Percentiles rank a stretch among this genome's conserved stretches.
These are phyloP conservation scores for Nakaseomyces sp. DNA, from an alignment of 1,139 yeast genomes.

Conservation along the genomic window DNA sequence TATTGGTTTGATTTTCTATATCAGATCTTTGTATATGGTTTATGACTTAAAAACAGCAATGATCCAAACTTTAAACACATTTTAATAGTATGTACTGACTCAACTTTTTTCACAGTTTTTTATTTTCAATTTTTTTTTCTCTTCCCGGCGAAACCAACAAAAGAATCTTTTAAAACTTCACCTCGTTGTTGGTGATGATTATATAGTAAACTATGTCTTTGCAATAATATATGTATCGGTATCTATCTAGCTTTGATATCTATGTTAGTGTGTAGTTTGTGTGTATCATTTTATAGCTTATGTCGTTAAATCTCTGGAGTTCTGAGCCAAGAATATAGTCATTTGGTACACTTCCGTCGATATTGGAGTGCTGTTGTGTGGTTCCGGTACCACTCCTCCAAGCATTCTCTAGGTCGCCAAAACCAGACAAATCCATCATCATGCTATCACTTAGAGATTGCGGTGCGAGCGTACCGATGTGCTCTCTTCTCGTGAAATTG, in stretches of 20 bases:
- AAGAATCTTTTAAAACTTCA: too few species aligned
- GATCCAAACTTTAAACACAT: too few species aligned
- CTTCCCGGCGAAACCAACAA: too few species aligned
- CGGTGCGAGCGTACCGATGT: background rate
- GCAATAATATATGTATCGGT: background rate
- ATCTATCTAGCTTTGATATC: background rate
- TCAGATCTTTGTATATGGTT: too few species aligned
- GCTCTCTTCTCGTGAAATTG: conserved; percentile 1
- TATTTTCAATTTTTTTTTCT: too few species aligned
- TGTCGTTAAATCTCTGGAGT: conserved; percentile 19
- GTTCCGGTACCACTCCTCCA: conserved; percentile 1
- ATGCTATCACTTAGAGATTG: background rate
- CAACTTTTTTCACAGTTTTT: background rate
- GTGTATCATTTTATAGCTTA: conserved; percentile 17
- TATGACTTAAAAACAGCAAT: too few species aligned
- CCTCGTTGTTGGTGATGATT: background rate
- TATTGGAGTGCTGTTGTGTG: conserved; percentile 1
- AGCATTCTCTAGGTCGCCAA: background rate
- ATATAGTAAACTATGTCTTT: too few species aligned
- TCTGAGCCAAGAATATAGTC: conserved; percentile 17
- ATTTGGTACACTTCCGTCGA: conserved; percentile 8
- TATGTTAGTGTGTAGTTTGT: background rate
- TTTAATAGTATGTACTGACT: too few species aligned
- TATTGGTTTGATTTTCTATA: too few species aligned
- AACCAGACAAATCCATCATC: conserved; percentile 1